phyloP scores from a whole-genome alignment of 371 early-diverging fungal species.

The Mucor racemosus region DNA sequence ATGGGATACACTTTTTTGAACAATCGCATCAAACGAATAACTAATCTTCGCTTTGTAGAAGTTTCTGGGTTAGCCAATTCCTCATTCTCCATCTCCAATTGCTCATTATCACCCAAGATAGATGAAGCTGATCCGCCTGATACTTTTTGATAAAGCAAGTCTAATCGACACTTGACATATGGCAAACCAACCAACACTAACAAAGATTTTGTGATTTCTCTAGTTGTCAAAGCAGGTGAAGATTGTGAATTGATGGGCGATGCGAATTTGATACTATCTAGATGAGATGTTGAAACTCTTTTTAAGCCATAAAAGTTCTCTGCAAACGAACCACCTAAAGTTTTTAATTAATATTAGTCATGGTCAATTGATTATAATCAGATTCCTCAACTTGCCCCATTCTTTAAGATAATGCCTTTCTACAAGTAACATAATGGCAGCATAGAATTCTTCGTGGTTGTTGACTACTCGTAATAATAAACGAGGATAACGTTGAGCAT shows the following conservation, averaged over 20 bases:
- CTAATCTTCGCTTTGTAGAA: slow-evolving; percentile 20
- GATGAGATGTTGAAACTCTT: slow-evolving; percentile 55
- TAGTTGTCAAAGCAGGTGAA: slow-evolving; percentile 40
- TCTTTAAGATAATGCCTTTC: slow-evolving; percentile 84
- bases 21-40: slow-evolving; percentile 44
- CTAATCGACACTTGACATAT: slow-evolving; percentile 75
- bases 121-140: slow-evolving; percentile 72
- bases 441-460: slow-evolving; percentile 81
- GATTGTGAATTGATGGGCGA: slow-evolving; percentile 26
- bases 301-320: slow-evolving; percentile 94
- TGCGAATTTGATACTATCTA: slow-evolving; percentile 26
- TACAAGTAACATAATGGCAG: slow-evolving; percentile 74
- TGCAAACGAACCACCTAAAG: slow-evolving; percentile 80
- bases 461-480: slow-evolving; percentile 78
- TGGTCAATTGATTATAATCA: background rate
- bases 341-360: slow-evolving; percentile 11
- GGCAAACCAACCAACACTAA: slow-evolving; percentile 75
- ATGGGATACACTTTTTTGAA: slow-evolving; percentile 74
- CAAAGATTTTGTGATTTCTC: slow-evolving; percentile 71
- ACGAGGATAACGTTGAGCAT: slow-evolving; percentile 89
- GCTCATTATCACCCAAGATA: slow-evolving; percentile 66
- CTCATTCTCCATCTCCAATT: slow-evolving; percentile 42
- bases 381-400: slow-evolving; percentile 61
- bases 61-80: slow-evolving; percentile 35
- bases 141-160: slow-evolving; percentile 71